Percentiles rank a stretch among this genome's conserved stretches.
These are phyloP conservation scores for Bullera alba DNA, from an alignment of 768 basidiomycete species.

Conservation along the genomic window DNA sequence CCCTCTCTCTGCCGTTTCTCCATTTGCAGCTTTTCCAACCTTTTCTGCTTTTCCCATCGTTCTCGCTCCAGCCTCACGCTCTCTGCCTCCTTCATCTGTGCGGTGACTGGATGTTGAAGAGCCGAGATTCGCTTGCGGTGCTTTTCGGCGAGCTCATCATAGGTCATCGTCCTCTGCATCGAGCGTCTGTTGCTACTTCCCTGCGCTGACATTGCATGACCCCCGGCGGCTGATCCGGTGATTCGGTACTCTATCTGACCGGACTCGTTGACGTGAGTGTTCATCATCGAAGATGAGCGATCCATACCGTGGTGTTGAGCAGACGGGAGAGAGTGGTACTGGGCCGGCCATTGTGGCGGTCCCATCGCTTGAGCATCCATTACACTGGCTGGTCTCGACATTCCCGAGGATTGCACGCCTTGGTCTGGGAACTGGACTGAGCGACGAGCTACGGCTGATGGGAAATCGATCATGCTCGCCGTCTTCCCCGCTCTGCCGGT, in stretches of 20 bases:
- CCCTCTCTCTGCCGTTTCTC: constrained; percentile 65
- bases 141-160: constrained; percentile 78
- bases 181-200: neutral
- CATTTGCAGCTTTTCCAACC: constrained; percentile 67
- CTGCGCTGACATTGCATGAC: neutral
- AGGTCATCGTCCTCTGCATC: constrained; percentile 55
- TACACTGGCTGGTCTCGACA: neutral
- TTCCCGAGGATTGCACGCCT: neutral
- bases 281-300: no score
- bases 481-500: constrained; percentile 63
- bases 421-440: neutral
- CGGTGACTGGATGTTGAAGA: constrained; percentile 76
- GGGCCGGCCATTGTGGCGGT: neutral
- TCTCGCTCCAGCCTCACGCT: constrained; percentile 66
- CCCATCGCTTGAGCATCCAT: neutral
- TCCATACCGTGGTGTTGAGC: no score
- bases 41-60: constrained; percentile 75
- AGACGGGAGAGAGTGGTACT: neutral
- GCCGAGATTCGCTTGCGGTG: constrained; percentile 77
- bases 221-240: neutral
- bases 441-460: neutral
- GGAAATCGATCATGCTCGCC: constrained; percentile 58
- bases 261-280: no score
- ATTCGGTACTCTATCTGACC: no score
- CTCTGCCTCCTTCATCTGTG: constrained; percentile 68